Conservation (phyloP, 2,329 filamentous ascomycete species). For the Paraconiothyrium sp. region DNA sequence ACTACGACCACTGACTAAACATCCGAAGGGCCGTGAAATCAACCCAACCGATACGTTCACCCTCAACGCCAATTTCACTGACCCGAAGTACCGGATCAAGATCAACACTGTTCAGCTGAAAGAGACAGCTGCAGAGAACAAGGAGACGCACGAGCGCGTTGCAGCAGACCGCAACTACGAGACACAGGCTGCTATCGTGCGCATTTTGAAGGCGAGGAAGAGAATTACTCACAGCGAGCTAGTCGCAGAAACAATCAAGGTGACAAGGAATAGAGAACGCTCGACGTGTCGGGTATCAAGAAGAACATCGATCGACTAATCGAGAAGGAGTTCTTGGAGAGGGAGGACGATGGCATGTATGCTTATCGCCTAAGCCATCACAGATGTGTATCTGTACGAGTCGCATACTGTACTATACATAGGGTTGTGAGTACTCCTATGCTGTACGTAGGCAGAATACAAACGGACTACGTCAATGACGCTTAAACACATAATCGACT, state of each 20-base stretch:
- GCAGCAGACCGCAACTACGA: slow-evolving; percentile 92
- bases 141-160: slow-evolving; percentile 90
- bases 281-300: slow-evolving; percentile 91
- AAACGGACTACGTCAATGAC: slow-evolving; percentile 6
- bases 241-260: slow-evolving; percentile 89
- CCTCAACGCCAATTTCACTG: slow-evolving; percentile 78
- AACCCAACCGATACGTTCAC: slow-evolving; percentile 81
- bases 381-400: neutral
- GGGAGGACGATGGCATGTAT: slow-evolving; percentile 53
- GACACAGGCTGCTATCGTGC: slow-evolving; percentile 94
- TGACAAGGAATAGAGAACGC: slow-evolving; percentile 83
- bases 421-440: neutral
- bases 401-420: neutral
- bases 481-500: neutral
- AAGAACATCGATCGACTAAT: slow-evolving; percentile 90
- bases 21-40: slow-evolving; percentile 85
- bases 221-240: slow-evolving; percentile 85
- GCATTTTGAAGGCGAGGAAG: slow-evolving; percentile 97
- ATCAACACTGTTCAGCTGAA: slow-evolving; percentile 99
- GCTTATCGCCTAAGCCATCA: slow-evolving; percentile 54
- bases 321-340: slow-evolving; percentile 52
- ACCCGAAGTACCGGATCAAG: slow-evolving; percentile 90
- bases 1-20: slow-evolving; percentile 82
- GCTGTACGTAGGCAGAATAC: neutral
- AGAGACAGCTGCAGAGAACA: slow-evolving; percentile 94